Base-by-base conservation (phyloP, 371 early-diverging fungal species). In the Mortierella sp. region DNA sequence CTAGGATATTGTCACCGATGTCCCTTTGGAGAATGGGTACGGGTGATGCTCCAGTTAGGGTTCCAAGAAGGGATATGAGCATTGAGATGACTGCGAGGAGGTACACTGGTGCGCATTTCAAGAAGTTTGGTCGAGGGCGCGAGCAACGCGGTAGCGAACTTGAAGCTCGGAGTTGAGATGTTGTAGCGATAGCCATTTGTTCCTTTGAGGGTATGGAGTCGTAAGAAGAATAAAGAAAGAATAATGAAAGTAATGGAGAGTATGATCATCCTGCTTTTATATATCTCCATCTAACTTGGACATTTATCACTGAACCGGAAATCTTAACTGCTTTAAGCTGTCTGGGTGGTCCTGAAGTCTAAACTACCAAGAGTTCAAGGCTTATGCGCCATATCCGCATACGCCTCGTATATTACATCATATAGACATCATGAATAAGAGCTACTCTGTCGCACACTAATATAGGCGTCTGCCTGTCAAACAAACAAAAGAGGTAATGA, bases 11-110 rank as follows among this genome's bases (percentile, higher is more conserved):
- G 52, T 43, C 24, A 35, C 30, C 49, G 22, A 35, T 20, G 1
- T 45, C 58, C 32, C 26, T 61, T 63, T n/a, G 32, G 24, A 18
- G 39, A 18, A 26, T 24, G 1, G 62, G 39, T 30, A 76, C 9
- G 2, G 76, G 76, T n/a, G 62, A 64, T 9, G 77, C 77, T 20
- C 65, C 58, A 49, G 69, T 28, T 18, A 76, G 22, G 59, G 63
- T 49, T 32, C 57, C 26, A 9, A 67, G 37, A 59, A 76, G 62
- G 35, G 66, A 64, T 49, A 70, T 40, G 62, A 76, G 43, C 11
- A 37, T 58, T 20, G 71, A 62, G 35, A 76, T 4, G 58, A 63
- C n/a, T 40, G 66, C 57, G 51, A 70, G 63, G 20, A 76, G 30
- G 49, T 64, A 71, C 0, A 62, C 49, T 30, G 67, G 72, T 0